Base-by-base conservation (phyloP, 345 rosid species). In the Salix dunnii region DNA sequence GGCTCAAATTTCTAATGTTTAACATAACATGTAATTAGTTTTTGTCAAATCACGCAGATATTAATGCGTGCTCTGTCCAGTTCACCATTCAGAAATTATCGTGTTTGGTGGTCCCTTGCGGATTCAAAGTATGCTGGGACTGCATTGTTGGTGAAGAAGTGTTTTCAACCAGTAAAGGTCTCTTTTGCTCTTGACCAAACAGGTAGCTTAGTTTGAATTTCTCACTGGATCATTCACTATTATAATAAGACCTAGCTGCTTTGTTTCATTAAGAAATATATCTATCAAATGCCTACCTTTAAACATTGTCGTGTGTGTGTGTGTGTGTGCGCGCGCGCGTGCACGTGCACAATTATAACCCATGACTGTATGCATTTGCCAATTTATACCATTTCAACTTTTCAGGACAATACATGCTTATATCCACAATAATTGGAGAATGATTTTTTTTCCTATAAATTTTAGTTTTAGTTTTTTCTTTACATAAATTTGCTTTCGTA, bases 91-190 rank as follows among this genome's bases (percentile, higher is more conserved):
- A 85, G 87, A 81, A 79, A 87, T 65, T 96, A 91, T 84, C 87
- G 73, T 36, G 81, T 87, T 84, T 96, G 99, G 98, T 96, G 98
- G 99, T 93, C 98, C 76, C 96, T 93, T n/a, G 90, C 93, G 28
- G 97, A 96, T 64, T 89, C 94, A 0, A 96, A 96, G 85, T 93
- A 96, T 85, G 99, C 99, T 20, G 98, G 99, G 84, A 96, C 98
- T 69, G 99, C 96, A 31, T 85, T 96, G 81, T 79, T 96, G 33
- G 88, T 92, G 43, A 96, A 93, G 86, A 96, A 92, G 79, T 92
- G 94, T 84, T 87, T 78, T 78, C 87, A 77, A 67, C 96, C 93
- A 7, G 67, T 66, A 25, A 92, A 81, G 75, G 91, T 96, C 72
- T 87, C 85, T 78, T 96, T 93, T 80, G 87, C 89, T 72, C 90